Base-by-base conservation (phyloP, 1,139 yeast genomes). In the Blastobotrys raffinosifermentans region DNA sequence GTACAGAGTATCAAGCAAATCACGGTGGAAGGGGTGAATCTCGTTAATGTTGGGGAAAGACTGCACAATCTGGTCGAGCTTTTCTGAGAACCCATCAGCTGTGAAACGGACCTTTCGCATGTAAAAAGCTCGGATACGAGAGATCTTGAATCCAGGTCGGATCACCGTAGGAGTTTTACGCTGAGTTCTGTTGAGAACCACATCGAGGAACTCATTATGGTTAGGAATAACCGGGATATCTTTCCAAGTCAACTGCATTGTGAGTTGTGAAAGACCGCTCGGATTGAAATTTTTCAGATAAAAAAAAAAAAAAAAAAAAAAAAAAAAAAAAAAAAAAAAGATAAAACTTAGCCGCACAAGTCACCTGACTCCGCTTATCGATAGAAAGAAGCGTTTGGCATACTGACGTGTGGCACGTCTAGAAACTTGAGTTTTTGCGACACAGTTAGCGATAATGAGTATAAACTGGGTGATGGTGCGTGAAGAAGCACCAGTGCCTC, bases 161-260 rank as follows among this genome's bases (percentile, higher is more conserved):
- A 91, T 85, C 44, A 93, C 96, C 9, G 98, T 91, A 35, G 98
- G 98, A 3, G 98, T 91, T 67, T 91, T 91, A 68, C 99, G 78
- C 69, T 91, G 99, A 1, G 99, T 91, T 60, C 96, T 76, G 72
- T 91, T 91, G 52, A 91, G 81, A 48, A 93, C 95, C 49, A 91
- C 87, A 66, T 91, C 99, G 77, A 91, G 73, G 74, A 89, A 74
- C 63, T 91, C 97, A 64, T 83, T 85, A 57, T 94, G 70, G 50
- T 80, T 80, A 35, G 97, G 94, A 47, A 91, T 95, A 36, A 94
- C 80, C 27, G 97, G 94, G 58, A 91, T 91, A 65, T 89, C 96
- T 67, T 91, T 91, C 97, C 97, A 91, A 40, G 96, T 81, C 53
- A 91, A 78, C 70, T 91, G 97, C 97, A 91, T 91, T 14, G n/a